Evolutionary conservation across 768 basidiomycete species (phyloP).

Genomic region (Macrolepiota albuminosa): DNA sequence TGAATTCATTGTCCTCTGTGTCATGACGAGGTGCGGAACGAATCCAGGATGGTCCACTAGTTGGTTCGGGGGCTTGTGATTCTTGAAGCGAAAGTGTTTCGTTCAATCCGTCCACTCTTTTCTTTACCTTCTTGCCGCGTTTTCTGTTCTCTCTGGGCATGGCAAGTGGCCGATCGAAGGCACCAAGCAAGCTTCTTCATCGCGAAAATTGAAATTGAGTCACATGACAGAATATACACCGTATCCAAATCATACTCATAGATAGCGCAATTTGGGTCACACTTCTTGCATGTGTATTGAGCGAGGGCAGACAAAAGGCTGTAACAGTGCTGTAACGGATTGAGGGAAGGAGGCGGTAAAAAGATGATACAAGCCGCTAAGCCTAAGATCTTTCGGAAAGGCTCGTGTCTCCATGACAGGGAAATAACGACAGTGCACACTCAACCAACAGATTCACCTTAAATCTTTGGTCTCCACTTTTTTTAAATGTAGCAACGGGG

Average conservation of each 20-base stretch:
- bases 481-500: no score
- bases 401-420: conserved; percentile 36
- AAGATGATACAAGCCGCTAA: no score
- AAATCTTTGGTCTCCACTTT: no score
- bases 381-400: conserved; percentile 22
- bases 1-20: conserved; percentile 30
- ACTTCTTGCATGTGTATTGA: no score
- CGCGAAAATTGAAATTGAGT: background rate
- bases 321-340: no score
- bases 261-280: no score
- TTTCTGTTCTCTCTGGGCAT: conserved; percentile 19
- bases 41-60: conserved; percentile 69
- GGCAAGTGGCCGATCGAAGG: background rate
- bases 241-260: no score
- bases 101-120: conserved; percentile 3
- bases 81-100: conserved; percentile 14
- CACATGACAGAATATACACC: background rate
- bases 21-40: conserved; percentile 31
- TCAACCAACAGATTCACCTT: no score
- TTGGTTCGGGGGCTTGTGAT: conserved; percentile 12
- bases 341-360: no score
- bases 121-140: conserved; percentile 17
- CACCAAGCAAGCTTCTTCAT: background rate
- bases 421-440: background rate
- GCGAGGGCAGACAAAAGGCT: no score